Conservation (phyloP, 257 asterid species). For the Solanum infundibuliforme region DNA sequence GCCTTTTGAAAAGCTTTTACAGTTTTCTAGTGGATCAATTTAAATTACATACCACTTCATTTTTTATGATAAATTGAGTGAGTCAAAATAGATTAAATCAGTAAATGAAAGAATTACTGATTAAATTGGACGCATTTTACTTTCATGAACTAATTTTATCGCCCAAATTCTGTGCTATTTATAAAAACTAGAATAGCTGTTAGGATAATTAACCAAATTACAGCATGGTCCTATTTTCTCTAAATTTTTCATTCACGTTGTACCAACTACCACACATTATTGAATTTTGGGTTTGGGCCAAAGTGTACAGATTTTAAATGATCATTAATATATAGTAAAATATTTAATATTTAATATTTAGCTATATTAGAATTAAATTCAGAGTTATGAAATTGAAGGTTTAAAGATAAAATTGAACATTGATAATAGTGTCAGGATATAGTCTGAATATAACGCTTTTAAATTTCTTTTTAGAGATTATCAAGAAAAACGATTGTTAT, state of each 20-base stretch:
- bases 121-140: no score
- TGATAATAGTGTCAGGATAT: no score
- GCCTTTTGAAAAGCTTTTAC: background rate
- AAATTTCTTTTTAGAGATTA: no score
- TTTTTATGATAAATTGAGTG: no score
- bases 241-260: background rate
- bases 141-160: background rate
- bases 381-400: background rate
- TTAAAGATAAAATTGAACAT: no score
- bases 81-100: no score
- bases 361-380: background rate
- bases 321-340: background rate
- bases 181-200: background rate
- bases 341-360: background rate
- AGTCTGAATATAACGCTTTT: no score
- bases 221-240: background rate
- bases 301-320: background rate
- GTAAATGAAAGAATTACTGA: no score
- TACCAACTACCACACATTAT: background rate
- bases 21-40: background rate
- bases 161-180: background rate
- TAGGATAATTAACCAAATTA: no score
- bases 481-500: no score
- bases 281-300: background rate
- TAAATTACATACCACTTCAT: accelerated